These are phyloP conservation scores for Starmera amethionina DNA, from an alignment of 805 yeast genomes.

Conservation along the genomic window DNA sequence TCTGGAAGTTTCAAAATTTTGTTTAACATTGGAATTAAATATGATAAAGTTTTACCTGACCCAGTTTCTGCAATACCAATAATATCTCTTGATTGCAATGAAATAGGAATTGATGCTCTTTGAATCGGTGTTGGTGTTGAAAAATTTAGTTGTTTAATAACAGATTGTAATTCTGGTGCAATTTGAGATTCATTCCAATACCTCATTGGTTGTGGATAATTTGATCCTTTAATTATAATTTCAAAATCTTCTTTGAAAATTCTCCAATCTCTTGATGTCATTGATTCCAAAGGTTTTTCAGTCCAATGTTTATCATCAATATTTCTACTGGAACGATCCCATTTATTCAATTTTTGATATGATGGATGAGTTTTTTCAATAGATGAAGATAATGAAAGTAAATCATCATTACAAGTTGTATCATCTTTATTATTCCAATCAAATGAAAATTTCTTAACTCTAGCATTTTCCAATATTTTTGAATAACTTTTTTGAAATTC, in stretches of 20 bases:
- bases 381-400: slow-evolving; percentile 22
- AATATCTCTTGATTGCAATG: slow-evolving; percentile 49
- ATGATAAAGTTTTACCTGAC: slow-evolving; percentile 88
- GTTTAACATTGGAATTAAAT: slow-evolving; percentile 59
- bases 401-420: slow-evolving; percentile 37
- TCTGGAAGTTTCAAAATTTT: slow-evolving; percentile 39
- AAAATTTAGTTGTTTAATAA: slow-evolving; percentile 35
- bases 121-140: slow-evolving; percentile 83
- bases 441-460: slow-evolving; percentile 41
- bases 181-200: slow-evolving; percentile 60
- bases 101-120: slow-evolving; percentile 75
- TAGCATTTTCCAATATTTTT: slow-evolving; percentile 1
- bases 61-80: slow-evolving; percentile 96
- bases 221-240: slow-evolving; percentile 43
- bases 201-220: slow-evolving; percentile 48
- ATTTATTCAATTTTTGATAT: slow-evolving; percentile 9
- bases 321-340: slow-evolving; percentile 7
- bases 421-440: slow-evolving; percentile 67
- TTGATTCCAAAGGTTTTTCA: slow-evolving; percentile 47
- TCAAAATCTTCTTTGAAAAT: slow-evolving; percentile 70
- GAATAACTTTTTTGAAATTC: slow-evolving; percentile 1
- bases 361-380: slow-evolving; percentile 1
- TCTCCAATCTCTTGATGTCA: slow-evolving; percentile 87
- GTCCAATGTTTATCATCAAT: slow-evolving; percentile 44
- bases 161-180: slow-evolving; percentile 29